Base-by-base conservation (phyloP, 805 yeast genomes). In the Yamadazyma kitorensis region DNA sequence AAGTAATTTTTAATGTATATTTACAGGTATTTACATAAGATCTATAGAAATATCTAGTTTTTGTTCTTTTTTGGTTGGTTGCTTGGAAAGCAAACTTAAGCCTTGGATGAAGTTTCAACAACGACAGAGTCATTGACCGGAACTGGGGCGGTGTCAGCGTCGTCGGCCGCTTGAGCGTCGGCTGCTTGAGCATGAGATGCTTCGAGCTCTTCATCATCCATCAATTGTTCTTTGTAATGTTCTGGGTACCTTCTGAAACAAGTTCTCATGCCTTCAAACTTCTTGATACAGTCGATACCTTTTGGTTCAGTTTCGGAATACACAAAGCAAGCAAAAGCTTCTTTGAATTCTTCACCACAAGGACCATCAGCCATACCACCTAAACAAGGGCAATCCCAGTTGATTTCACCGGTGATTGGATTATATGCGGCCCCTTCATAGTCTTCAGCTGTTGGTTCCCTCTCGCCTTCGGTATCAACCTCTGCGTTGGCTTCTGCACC, bases 351-450 rank as follows among this genome's bases (percentile, higher is more conserved):
- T 47, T 58, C 53, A 19, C 98, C 98, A 67, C 98, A 93, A 36
- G 98, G 98, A 0, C 98, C 98, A 46, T 89, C 74, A 20, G 98
- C 98, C 97, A 93, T 87, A 26, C 98, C 98, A 21, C 98, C 98
- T 31, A 93, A 70, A 62, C 98, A 91, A n/a, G 98, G 98, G 61
- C 98, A 93, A 56, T 93, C 98, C 98, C 98, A 93, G 76, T 93
- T 91, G 64, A 93, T 93, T 59, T 91, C 98, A 19, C 98, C 98
- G 3, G 98, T 93, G 52, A 86, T 95, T 19, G 97, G 97, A 66
- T 91, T 78, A 64, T 78, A 91, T 4, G 98, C 96, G 24, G 87
- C 84, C 14, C 64, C 61, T 27, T 62, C 72, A 27, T 64, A 69
- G 25, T 43, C 45, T 34, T 39, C 43, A 26, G 44, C 43, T 12